Base-by-base conservation (phyloP, 2,329 filamentous ascomycete species). In the Diaporthe helianthi region DNA sequence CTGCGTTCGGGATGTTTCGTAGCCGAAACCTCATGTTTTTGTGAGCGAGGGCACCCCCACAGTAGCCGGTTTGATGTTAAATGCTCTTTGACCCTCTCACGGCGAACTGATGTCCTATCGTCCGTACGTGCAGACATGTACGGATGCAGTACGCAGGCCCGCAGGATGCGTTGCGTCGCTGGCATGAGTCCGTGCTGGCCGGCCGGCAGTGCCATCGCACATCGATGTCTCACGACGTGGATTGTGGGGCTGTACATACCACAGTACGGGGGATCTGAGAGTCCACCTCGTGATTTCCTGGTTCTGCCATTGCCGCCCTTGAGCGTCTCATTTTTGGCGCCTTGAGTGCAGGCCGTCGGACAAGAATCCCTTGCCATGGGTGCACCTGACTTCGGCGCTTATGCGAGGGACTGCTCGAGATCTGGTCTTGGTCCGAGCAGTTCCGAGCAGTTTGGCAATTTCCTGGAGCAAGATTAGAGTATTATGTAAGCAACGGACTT, bases 331-430 rank as follows among this genome's bases (percentile, higher is more conserved):
- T 46, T 36, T 49, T 44, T 29, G 58, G 58, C 29, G 44, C 29
- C 29, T 63, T n/a, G 13, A 12, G 58, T 8, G 10, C 31, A 49
- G 29, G 44, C 44, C 12, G 29, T 36, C 29, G 29, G n/a, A 22
- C 12, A 63, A n/a, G 58, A 63, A 36, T 63, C 44, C 58, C 44
- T 49, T 49, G 49, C 24, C 41, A 61, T 22, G 53, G 53, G 24
- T 47, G 53, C 53, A 67, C 65, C 61, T 61, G 53, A 61, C n/a
- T 24, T 67, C 31, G 53, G 65, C 53, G 65, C 65, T 67, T 67
- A 61, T 61, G 44, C 55, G 53, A 51, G 53, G 38, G 52, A 22
- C 44, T 61, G 44, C 58, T 13, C 17, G 26, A 24, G 41, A 24
- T 61, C 41, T 33, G 26, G 5, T 17, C 19, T 22, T 17, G 24